These are phyloP conservation scores for Rhinocladiella similis DNA, from an alignment of 2,329 filamentous ascomycete species.

Conservation along the genomic window DNA sequence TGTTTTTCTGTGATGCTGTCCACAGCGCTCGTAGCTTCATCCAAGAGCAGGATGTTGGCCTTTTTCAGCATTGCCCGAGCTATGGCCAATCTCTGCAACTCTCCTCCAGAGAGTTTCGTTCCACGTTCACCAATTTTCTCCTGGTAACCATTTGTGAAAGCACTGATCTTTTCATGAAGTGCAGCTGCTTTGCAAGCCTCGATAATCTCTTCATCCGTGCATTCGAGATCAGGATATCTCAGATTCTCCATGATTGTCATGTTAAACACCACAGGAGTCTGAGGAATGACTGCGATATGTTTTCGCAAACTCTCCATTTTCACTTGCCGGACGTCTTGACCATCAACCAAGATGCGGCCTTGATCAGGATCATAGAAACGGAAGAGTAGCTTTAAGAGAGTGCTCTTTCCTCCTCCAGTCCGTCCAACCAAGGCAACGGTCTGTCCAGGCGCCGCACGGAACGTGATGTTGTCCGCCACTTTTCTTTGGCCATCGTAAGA, in stretches of 20 bases:
- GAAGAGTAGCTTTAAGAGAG: slow-evolving; percentile 55
- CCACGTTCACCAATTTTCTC: slow-evolving; percentile 52
- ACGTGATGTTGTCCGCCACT: slow-evolving; percentile 50
- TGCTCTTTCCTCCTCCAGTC: slow-evolving; percentile 60
- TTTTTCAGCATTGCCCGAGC: slow-evolving; percentile 48
- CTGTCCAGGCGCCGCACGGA: slow-evolving; percentile 49
- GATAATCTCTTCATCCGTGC: slow-evolving; percentile 60
- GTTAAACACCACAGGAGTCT: slow-evolving; percentile 66
- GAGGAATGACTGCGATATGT: slow-evolving; percentile 63
- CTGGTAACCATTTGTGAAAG: slow-evolving; percentile 55
- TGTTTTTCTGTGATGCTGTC: slow-evolving; percentile 47
- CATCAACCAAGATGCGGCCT: slow-evolving; percentile 54
- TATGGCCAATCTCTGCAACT: slow-evolving; percentile 52
- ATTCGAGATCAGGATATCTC: slow-evolving; percentile 61
- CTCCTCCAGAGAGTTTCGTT: slow-evolving; percentile 52
- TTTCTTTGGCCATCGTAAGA: slow-evolving; percentile 53
- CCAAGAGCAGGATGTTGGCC: slow-evolving; percentile 47
- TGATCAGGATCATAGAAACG: slow-evolving; percentile 55
- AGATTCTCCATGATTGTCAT: slow-evolving; percentile 65
- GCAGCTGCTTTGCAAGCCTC: slow-evolving; percentile 62
- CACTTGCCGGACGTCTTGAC: slow-evolving; percentile 59
- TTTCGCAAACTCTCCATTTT: slow-evolving; percentile 59
- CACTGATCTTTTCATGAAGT: slow-evolving; percentile 64
- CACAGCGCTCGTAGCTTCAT: slow-evolving; percentile 55
- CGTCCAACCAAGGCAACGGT: slow-evolving; percentile 59